A percentile compares a stretch with the other conserved stretches of the same genome.
phyloP scores from a whole-genome alignment of 139 green algal genomes.

The Chlorella sp. region DNA sequence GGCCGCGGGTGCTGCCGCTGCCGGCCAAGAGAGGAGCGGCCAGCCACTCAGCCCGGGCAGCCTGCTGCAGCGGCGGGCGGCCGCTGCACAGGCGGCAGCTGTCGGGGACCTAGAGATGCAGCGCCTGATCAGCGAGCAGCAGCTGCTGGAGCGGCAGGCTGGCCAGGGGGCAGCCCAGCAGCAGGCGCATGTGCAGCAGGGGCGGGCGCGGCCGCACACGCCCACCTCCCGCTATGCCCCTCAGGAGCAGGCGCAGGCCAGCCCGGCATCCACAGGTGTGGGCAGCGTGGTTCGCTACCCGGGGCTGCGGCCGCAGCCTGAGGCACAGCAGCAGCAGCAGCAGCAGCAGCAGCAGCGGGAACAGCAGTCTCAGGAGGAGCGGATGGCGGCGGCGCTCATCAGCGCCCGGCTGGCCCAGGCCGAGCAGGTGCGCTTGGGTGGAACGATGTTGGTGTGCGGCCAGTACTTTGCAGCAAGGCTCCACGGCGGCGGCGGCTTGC shows the following conservation, averaged over 20 bases:
- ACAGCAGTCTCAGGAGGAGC: too few relatives aligned
- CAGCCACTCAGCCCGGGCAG: conserved; percentile 8
- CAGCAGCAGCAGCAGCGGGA: too few relatives aligned
- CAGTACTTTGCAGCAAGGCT: too few relatives aligned
- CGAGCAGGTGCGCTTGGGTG: not conserved
- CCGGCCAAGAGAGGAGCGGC: not conserved
- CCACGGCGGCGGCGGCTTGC: too few relatives aligned
- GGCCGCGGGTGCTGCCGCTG: not conserved
- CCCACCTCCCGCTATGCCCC: too few relatives aligned
- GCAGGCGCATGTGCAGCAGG: too few relatives aligned
- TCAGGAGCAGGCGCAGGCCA: not conserved
- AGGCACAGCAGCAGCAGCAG: too few relatives aligned
- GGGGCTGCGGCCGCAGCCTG: too few relatives aligned
- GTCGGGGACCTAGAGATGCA: not conserved
- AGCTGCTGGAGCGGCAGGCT: not conserved
- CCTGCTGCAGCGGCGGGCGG: conserved; percentile 20
- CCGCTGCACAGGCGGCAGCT: not conserved
- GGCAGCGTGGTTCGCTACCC: too few relatives aligned
- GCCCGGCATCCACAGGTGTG: not conserved
- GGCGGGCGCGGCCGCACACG: not conserved
- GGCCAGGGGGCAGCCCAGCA: not conserved
- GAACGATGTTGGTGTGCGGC: too few relatives aligned
- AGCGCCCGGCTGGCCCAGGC: conserved; percentile 7
- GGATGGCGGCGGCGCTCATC: not conserved
- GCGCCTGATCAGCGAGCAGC: not conserved